These are phyloP conservation scores for Fusarium xyrophilum DNA, from an alignment of 2,329 filamentous ascomycete genomes.

Conservation along the genomic window DNA sequence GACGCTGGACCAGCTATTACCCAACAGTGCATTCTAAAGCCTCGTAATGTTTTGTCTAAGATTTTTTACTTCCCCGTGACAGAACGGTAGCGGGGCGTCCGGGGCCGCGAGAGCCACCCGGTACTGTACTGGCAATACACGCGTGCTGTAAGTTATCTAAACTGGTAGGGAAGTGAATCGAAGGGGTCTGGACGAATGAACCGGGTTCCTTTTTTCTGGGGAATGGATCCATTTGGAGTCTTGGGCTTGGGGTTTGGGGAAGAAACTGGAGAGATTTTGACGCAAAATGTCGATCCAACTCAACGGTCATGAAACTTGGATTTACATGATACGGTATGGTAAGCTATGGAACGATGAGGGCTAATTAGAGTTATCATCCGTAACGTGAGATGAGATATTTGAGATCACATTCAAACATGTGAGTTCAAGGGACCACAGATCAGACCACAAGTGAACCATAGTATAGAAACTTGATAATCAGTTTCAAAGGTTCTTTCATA, in stretches of 20 bases:
- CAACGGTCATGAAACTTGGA: slow-evolving; percentile 1
- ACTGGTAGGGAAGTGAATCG: slow-evolving; percentile 22
- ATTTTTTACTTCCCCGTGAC: slow-evolving; percentile 35
- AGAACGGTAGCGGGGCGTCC: slow-evolving; percentile 24
- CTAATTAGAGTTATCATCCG: not conserved
- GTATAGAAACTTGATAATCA: not conserved
- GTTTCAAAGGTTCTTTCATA: not conserved
- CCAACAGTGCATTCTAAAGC: slow-evolving; percentile 30
- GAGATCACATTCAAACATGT: slow-evolving; percentile 33
- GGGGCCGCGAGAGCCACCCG: slow-evolving; percentile 22
- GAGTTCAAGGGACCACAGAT: slow-evolving; percentile 1
- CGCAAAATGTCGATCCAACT: slow-evolving; percentile 4
- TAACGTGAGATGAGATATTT: slow-evolving; percentile 30
- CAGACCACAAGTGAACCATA: slow-evolving; percentile 1
- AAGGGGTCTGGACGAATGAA: slow-evolving; percentile 36
- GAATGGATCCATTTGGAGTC: slow-evolving; percentile 21
- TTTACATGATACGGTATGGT: not conserved
- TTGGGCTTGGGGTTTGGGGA: slow-evolving; percentile 9
- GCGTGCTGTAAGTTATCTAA: slow-evolving; percentile 26
- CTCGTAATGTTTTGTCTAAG: slow-evolving; percentile 29
- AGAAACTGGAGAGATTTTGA: slow-evolving; percentile 4
- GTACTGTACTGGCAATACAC: slow-evolving; percentile 30
- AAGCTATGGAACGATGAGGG: not conserved
- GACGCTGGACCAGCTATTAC: slow-evolving; percentile 34
- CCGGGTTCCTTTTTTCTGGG: slow-evolving; percentile 23